phyloP scores from a whole-genome alignment of 306 rosid species.

The Ochetophila trinervis region DNA sequence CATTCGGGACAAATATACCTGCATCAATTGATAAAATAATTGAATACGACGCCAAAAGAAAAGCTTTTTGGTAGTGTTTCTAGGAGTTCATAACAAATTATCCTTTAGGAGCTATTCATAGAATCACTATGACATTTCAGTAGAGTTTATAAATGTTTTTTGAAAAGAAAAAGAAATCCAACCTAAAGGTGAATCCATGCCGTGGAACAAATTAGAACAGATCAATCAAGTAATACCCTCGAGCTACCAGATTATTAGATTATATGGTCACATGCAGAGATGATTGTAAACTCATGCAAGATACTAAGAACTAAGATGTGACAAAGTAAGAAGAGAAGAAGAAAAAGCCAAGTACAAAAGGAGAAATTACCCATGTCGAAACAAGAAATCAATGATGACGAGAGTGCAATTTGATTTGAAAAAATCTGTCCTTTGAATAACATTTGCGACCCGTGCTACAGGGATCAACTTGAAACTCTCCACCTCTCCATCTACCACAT shows the following conservation, averaged over 20 bases:
- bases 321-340: not conserved
- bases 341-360: not conserved
- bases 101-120: no score
- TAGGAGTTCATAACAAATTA: no score
- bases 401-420: conserved; percentile 78
- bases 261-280: not conserved
- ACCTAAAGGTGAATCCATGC: no score
- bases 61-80: not conserved
- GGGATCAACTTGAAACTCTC: conserved; percentile 81
- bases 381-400: conserved; percentile 68
- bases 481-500: conserved; percentile 78
- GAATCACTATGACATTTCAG: no score
- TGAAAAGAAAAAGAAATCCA: no score
- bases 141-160: no score
- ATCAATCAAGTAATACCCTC: no score
- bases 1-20: conserved; percentile 70
- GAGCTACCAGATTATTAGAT: no score
- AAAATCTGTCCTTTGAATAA: conserved; percentile 52
- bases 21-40: conserved; percentile 23
- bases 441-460: conserved; percentile 56
- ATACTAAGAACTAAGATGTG: no score
- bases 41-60: not conserved
- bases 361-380: conserved; percentile 70
- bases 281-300: no score
- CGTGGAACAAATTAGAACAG: no score